Percentiles rank a stretch among this genome's conserved stretches.
Conservation (phyloP, 495 filamentous ascomycete species). For the Hypomontagnella monticulosa region DNA sequence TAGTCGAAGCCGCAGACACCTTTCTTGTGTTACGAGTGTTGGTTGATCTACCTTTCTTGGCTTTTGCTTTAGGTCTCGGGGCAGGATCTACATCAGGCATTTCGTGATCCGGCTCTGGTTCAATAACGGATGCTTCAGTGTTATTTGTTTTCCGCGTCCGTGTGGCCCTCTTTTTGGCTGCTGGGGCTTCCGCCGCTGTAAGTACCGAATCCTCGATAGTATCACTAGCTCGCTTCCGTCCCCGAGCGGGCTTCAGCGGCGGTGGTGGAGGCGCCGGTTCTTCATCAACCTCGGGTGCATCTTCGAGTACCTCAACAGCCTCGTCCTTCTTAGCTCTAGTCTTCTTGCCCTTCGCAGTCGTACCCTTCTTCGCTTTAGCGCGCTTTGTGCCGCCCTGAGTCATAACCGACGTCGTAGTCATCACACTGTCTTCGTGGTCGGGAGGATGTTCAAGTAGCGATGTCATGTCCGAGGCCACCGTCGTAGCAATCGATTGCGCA, state of each 20-base stretch:
- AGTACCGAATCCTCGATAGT: constrained; percentile 58
- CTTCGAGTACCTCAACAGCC: constrained; percentile 59
- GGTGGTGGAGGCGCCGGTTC: constrained; percentile 50
- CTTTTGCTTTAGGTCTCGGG: constrained; percentile 38
- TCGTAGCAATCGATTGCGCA: constrained; percentile 68
- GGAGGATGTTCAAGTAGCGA: constrained; percentile 42
- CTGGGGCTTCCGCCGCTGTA: constrained; percentile 60
- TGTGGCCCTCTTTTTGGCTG: constrained; percentile 73
- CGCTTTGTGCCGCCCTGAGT: constrained; percentile 62
- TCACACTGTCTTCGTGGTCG: constrained; percentile 74
- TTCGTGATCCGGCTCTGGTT: constrained; percentile 45
- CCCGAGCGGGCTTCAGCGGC: constrained; percentile 58
- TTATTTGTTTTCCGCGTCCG: constrained; percentile 54
- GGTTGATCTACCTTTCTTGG: constrained; percentile 48
- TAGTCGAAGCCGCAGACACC: constrained; percentile 57
- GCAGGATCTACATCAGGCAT: constrained; percentile 46
- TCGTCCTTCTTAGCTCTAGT: constrained; percentile 70
- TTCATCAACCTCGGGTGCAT: constrained; percentile 49
- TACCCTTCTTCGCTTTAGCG: constrained; percentile 61
- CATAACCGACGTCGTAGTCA: constrained; percentile 68
- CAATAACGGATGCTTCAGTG: constrained; percentile 36
- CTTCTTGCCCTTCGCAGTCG: constrained; percentile 57
- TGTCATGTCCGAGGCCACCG: constrained; percentile 61
- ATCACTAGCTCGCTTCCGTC: constrained; percentile 74
- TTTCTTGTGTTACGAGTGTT: constrained; percentile 61